Conservation (phyloP, 768 basidiomycete genomes). For the Hygrocybe coccinea region DNA sequence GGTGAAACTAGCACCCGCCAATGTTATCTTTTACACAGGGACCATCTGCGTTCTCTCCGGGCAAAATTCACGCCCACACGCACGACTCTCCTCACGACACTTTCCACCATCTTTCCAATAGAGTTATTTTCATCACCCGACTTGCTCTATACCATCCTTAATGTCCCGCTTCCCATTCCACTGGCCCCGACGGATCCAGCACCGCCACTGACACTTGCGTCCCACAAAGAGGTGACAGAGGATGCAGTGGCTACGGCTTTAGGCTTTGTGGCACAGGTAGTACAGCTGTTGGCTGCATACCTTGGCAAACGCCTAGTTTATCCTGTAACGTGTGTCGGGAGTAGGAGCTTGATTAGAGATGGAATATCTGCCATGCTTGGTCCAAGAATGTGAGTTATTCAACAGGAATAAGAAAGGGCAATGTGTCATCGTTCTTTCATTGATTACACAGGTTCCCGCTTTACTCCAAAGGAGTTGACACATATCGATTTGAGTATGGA, state of each 20-base stretch:
- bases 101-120: conserved; percentile 84
- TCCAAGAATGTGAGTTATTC: conserved; percentile 71
- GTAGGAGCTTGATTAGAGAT: conserved; percentile 86
- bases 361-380: conserved; percentile 94
- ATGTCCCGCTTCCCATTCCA: conserved; percentile 89
- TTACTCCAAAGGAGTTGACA: conserved; percentile 91
- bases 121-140: conserved; percentile 78
- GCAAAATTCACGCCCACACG: conserved; percentile 49
- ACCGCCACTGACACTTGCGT: conserved; percentile 66
- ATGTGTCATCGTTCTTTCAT: conserved; percentile 2
- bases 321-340: conserved; percentile 86
- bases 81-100: conserved; percentile 60
- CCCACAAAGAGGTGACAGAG: conserved; percentile 73
- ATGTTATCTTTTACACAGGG: conserved; percentile 34
- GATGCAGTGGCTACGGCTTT: conserved; percentile 84
- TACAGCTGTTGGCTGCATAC: conserved; percentile 78
- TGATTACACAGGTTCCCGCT: conserved; percentile 73
- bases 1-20: not conserved
- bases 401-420: not conserved
- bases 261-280: conserved; percentile 83
- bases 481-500: conserved; percentile 95
- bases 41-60: conserved; percentile 42
- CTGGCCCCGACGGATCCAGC: conserved; percentile 68
- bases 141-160: conserved; percentile 83
- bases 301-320: conserved; percentile 74